Evolutionary conservation across 371 early-diverging fungal species (phyloP).

Genomic region (Haplosporangium sp.): DNA sequence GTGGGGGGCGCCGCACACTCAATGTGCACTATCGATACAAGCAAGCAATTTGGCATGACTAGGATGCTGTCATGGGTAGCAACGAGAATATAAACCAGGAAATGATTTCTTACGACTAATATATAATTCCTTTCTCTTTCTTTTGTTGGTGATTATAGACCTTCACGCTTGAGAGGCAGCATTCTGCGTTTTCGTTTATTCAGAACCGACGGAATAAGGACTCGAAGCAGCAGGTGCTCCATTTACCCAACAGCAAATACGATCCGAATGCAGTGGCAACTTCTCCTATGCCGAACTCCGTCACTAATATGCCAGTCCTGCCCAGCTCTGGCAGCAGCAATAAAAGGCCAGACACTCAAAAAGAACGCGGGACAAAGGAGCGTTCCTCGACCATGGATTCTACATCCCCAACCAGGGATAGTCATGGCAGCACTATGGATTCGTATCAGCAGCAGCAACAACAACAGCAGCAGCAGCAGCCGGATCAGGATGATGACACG

Average conservation of each 20-base stretch:
- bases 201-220: constrained; percentile 39
- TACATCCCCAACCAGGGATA: not conserved
- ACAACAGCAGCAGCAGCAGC: not conserved
- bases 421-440: not conserved
- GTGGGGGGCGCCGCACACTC: too few species aligned
- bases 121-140: not conserved
- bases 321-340: constrained; percentile 9
- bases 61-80: too few species aligned
- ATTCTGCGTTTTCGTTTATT: constrained; percentile 36
- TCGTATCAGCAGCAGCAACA: not conserved
- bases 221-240: constrained; percentile 30
- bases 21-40: too few species aligned
- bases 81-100: too few species aligned
- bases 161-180: constrained; percentile 43
- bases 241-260: constrained; percentile 34
- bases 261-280: constrained; percentile 18
- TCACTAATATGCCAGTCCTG: constrained; percentile 13
- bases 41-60: too few species aligned
- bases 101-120: too few species aligned
- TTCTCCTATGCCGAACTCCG: constrained; percentile 15
- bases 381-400: not conserved
- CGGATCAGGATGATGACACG: constrained; percentile 20
- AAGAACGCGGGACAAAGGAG: not conserved
- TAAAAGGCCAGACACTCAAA: constrained; percentile 15
- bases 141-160: constrained; percentile 22